Percentiles rank a stretch among this genome's conserved stretches.
Evolutionary conservation across 1,284 basidiomycete genomes (phyloP).

Genomic region (Gomphus sp.): DNA sequence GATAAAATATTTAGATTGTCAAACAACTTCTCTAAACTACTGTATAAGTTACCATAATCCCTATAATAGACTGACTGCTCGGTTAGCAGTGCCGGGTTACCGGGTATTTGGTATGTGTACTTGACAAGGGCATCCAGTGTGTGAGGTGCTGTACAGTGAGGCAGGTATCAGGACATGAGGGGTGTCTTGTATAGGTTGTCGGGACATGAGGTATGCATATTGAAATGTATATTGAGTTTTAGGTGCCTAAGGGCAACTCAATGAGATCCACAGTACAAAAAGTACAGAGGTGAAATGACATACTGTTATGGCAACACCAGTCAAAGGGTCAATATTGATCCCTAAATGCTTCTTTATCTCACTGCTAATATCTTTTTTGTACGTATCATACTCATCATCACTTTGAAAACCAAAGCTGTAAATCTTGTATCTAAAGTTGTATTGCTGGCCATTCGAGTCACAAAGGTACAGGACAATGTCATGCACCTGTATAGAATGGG

Average conservation of each 20-base stretch:
- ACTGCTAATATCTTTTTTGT: constrained; percentile 51
- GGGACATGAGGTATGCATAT: too few species aligned
- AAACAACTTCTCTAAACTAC: too few species aligned
- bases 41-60: too few species aligned
- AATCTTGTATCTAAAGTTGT: constrained; percentile 91
- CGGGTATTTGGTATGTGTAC: too few species aligned
- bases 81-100: too few species aligned
- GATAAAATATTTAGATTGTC: too few species aligned
- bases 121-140: too few species aligned
- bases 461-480: constrained; percentile 94
- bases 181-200: too few species aligned
- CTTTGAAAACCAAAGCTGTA: constrained; percentile 78
- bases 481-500: constrained; percentile 74
- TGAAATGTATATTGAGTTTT: constrained; percentile 87
- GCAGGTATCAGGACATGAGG: too few species aligned
- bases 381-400: constrained; percentile 68
- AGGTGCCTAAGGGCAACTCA: constrained; percentile 34
- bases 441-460: constrained; percentile 69
- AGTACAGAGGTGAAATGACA: constrained; percentile 16
- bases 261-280: constrained; percentile 6
- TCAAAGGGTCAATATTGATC: constrained; percentile 72
- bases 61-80: too few species aligned
- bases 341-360: constrained; percentile 73
- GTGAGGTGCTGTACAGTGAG: too few species aligned
- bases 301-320: constrained; percentile 60